Evolutionary conservation across 108 stramenopile species (phyloP).

Genomic region (Skeletonema grethae): DNA sequence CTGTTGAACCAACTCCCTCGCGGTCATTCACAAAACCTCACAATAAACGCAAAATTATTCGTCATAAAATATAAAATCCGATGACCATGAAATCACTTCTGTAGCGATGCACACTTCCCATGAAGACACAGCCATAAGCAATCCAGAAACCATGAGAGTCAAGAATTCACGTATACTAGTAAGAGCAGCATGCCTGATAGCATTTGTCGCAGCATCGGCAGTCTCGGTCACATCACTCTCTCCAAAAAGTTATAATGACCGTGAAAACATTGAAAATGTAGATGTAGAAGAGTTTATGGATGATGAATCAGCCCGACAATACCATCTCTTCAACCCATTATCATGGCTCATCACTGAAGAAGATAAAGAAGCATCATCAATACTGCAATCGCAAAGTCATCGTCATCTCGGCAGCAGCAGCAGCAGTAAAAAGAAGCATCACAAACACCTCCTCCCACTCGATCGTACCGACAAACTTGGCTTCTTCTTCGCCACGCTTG

Average conservation of each 20-base stretch:
- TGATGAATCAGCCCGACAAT: background rate
- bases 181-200: background rate
- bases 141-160: background rate
- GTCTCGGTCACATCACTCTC: background rate
- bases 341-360: background rate
- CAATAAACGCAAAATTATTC: too few relatives aligned
- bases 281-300: background rate
- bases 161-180: background rate
- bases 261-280: background rate
- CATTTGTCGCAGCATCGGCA: background rate
- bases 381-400: background rate
- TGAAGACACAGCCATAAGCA: background rate
- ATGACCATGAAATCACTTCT: too few relatives aligned
- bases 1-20: too few relatives aligned
- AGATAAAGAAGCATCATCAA: background rate
- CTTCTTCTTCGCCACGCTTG: slow-evolving; percentile 75
- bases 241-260: background rate
- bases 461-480: slow-evolving; percentile 66
- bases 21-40: too few relatives aligned
- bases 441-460: slow-evolving; percentile 54
- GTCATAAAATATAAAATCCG: too few relatives aligned
- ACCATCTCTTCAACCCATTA: background rate
- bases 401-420: background rate
- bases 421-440: slow-evolving; percentile 5
- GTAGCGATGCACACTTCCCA: too few relatives aligned